These are phyloP conservation scores for Physcia stellaris DNA, from an alignment of 495 filamentous ascomycete species.

Conservation along the genomic window DNA sequence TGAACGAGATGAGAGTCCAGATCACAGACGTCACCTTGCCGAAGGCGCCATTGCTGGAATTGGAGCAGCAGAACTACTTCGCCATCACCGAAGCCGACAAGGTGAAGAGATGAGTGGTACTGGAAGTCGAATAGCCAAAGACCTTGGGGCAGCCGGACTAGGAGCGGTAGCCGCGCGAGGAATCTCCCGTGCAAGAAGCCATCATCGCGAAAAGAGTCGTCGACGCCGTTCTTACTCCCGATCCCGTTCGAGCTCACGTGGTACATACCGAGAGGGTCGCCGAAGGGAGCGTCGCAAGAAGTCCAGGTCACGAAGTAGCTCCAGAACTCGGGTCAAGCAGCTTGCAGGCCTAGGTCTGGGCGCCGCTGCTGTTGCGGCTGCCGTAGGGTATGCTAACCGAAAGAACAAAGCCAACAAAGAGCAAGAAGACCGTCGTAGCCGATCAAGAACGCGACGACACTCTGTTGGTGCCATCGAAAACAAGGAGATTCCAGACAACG, in stretches of 20 bases:
- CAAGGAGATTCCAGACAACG: slow-evolving; percentile 30
- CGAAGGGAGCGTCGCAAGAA: slow-evolving; percentile 26
- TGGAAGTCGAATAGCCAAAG: slow-evolving; percentile 53
- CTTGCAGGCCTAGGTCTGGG: slow-evolving; percentile 64
- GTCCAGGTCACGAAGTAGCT: slow-evolving; percentile 41
- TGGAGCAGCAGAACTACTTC: slow-evolving; percentile 59
- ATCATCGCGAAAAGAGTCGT: slow-evolving; percentile 51
- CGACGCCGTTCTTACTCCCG: slow-evolving; percentile 36
- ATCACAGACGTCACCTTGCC: slow-evolving; percentile 65
- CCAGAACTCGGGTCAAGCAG: slow-evolving; percentile 40
- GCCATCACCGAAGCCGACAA: slow-evolving; percentile 43
- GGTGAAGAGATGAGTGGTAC: slow-evolving; percentile 43
- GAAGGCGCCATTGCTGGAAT: slow-evolving; percentile 74
- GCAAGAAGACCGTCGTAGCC: slow-evolving; percentile 51
- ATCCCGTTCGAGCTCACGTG: slow-evolving; percentile 25
- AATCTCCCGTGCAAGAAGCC: slow-evolving; percentile 54
- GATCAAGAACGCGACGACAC: slow-evolving; percentile 48
- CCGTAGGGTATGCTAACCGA: slow-evolving; percentile 59
- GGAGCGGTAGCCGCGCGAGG: slow-evolving; percentile 75
- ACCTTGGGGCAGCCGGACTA: slow-evolving; percentile 65
- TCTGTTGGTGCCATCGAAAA: slow-evolving; percentile 29
- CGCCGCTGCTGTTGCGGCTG: slow-evolving; percentile 69
- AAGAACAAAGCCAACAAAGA: slow-evolving; percentile 53
- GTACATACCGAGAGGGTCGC: slow-evolving; percentile 21
- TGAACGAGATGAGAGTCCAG: slow-evolving; percentile 42